These are phyloP conservation scores for Cryptomeria japonica DNA, from an alignment of 75 land plant species.

Conservation along the genomic window DNA sequence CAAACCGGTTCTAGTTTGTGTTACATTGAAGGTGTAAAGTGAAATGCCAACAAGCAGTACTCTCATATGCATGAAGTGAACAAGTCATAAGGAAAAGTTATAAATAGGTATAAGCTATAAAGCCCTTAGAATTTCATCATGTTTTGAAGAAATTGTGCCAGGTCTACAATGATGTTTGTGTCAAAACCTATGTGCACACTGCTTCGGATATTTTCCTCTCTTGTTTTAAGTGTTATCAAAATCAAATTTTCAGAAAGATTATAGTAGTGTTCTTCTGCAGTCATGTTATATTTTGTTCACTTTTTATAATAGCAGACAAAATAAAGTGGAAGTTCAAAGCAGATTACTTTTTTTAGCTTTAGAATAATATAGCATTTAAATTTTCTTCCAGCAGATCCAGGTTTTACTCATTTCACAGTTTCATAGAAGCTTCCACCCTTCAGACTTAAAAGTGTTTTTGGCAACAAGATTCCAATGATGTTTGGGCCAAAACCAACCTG, in stretches of 20 bases:
- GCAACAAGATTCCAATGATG: not conserved
- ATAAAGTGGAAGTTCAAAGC: too few relatives aligned
- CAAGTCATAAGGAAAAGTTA: not conserved
- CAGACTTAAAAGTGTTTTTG: not conserved
- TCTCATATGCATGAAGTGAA: not conserved
- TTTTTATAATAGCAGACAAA: too few relatives aligned
- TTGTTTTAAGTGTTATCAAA: too few relatives aligned
- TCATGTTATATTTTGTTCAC: not conserved
- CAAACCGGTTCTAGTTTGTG: too few relatives aligned
- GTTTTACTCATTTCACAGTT: not conserved
- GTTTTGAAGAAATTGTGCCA: not conserved
- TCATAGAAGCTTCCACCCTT: not conserved
- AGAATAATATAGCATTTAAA: not conserved
- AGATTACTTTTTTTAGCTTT: too few relatives aligned
- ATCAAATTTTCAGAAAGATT: not conserved
- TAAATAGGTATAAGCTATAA: not conserved
- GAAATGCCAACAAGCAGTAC: too few relatives aligned
- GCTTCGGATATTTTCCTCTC: not conserved
- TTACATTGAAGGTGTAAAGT: too few relatives aligned
- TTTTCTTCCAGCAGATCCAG: not conserved
- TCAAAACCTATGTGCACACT: too few relatives aligned
- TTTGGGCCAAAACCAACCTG: not conserved
- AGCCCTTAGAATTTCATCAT: not conserved
- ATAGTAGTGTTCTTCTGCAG: not conserved
- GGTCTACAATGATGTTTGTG: not conserved